A percentile compares a stretch with the other conserved stretches of the same genome.
Conservation (phyloP, 2,329 filamentous ascomycete genomes). For the Claviceps capensis region DNA sequence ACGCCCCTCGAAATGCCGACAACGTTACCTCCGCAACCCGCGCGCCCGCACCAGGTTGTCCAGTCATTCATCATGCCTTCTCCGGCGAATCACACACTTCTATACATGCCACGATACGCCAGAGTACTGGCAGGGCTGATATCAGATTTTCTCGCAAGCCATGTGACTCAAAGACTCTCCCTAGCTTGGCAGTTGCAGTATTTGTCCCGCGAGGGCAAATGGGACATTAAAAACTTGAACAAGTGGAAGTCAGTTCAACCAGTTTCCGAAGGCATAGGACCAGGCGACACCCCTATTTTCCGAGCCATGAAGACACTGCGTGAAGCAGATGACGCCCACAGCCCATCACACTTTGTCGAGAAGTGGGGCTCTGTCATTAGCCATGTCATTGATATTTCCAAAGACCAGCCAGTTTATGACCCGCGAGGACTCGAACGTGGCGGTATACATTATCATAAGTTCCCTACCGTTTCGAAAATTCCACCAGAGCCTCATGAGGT, state of each 20-base stretch:
- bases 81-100: slow-evolving; percentile 70
- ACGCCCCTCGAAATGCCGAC: slow-evolving; percentile 28
- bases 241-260: slow-evolving; percentile 78
- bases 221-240: slow-evolving; percentile 91
- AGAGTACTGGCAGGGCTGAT: slow-evolving; percentile 69
- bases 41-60: slow-evolving; percentile 39
- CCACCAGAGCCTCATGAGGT: slow-evolving; percentile 51
- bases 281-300: slow-evolving; percentile 43
- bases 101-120: slow-evolving; percentile 65
- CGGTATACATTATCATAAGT: slow-evolving; percentile 67
- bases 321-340: slow-evolving; percentile 75
- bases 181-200: slow-evolving; percentile 86
- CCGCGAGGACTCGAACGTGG: slow-evolving; percentile 53
- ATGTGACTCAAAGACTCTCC: slow-evolving; percentile 65
- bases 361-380: slow-evolving; percentile 54
- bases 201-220: slow-evolving; percentile 81
- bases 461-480: slow-evolving; percentile 83
- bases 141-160: slow-evolving; percentile 62
- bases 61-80: slow-evolving; percentile 58
- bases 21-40: slow-evolving; percentile 29
- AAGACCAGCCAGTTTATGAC: slow-evolving; percentile 83
- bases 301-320: slow-evolving; percentile 86
- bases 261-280: slow-evolving; percentile 63
- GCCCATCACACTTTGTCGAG: slow-evolving; percentile 56
- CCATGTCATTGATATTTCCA: slow-evolving; percentile 79